phyloP scores from a whole-genome alignment of 1,284 basidiomycete species.

The Leucoagaricus sp. region DNA sequence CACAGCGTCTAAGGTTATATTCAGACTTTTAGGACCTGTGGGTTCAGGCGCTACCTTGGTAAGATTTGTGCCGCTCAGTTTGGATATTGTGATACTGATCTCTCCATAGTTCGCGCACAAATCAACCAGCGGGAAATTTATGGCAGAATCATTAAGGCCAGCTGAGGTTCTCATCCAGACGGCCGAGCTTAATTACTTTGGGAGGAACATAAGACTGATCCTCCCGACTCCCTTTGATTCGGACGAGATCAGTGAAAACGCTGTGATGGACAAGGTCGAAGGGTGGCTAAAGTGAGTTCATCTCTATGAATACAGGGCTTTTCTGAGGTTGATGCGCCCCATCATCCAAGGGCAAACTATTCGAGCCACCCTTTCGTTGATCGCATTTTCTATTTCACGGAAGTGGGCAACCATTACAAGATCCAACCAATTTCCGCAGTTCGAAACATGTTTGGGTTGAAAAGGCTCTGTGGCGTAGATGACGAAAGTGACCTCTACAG shows the following conservation, averaged over 20 bases:
- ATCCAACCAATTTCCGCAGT: neutral
- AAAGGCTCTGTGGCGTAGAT: neutral
- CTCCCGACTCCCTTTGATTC: neutral
- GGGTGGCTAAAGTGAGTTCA: neutral
- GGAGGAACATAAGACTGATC: neutral
- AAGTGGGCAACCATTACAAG: neutral
- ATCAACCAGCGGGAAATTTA: too few relatives aligned
- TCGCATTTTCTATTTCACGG: neutral
- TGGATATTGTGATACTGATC: neutral
- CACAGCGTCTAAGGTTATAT: neutral
- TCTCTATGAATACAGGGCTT: neutral
- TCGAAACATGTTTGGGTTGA: neutral
- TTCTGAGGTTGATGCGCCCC: neutral
- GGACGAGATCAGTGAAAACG: neutral
- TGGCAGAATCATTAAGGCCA: too few relatives aligned
- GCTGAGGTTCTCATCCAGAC: too few relatives aligned
- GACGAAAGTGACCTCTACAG: neutral
- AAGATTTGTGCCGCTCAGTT: neutral
- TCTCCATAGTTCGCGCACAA: neutral
- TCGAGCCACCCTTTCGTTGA: neutral
- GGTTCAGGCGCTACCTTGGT: neutral
- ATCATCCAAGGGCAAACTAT: neutral
- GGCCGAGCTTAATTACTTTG: too few relatives aligned
- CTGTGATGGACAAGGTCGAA: neutral
- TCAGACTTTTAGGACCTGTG: neutral